Base-by-base conservation (phyloP, 1,139 yeast genomes). In the Sugiyamaella xylanicola region DNA sequence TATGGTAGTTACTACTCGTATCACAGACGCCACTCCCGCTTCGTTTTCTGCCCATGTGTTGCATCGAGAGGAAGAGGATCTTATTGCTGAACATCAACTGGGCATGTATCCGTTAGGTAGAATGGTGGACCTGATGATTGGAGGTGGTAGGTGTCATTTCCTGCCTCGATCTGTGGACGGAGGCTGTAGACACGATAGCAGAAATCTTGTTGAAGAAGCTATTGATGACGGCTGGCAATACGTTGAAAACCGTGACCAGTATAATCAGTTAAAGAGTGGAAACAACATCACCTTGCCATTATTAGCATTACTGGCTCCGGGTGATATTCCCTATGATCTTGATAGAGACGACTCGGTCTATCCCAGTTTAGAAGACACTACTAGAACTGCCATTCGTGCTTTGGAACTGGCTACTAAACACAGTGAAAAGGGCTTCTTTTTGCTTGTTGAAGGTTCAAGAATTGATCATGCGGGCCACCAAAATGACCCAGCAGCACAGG, bases 381-480 rank as follows among this genome's bases (percentile, higher is more conserved):
- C 89, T 1, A 69, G 75, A 43, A 82, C 87, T 4, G 96, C 96
- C 0, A 71, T 89, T 61, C 79, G 75, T 25, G 83, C 90, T 0
- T 75, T 90, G 61, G 74, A 79, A 4, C 74, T 79, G 55, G 91
- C 92, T 20, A 80, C 93, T 1, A 72, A 78, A 60, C 79, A 87
- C 60, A 77, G 85, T 1, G 92, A 87, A 17, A 72, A 86, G 62
- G 96, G 96, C 0, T 89, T 90, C 70, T 89, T 90, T 72, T 68
- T 90, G 52, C 68, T 90, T 69, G 81, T 90, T 58, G 97, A 90
- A 74, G 96, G 96, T 7, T 86, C 95, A 13, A 78, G 96, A 69
- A 89, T 90, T 64, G 97, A 90, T 70, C 96, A 90, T 69, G 95
- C 96, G 2, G 96, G 96, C 40, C 97, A 90, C 69, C 82, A 80